Conservation (phyloP, 1,284 basidiomycete genomes). For the Megacollybia platyphylla region DNA sequence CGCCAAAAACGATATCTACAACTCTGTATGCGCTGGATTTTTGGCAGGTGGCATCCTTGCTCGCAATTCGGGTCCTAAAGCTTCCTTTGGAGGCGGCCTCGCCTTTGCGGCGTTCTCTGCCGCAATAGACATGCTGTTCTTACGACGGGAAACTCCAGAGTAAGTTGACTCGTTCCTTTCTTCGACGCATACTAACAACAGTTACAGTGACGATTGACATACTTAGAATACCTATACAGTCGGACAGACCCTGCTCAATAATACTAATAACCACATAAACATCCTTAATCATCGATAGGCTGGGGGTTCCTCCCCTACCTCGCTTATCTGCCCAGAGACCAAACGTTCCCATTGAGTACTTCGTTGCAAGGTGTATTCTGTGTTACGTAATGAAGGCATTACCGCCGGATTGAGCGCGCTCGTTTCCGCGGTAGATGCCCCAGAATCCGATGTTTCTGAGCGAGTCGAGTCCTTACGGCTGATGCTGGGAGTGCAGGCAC, state of each 20-base stretch:
- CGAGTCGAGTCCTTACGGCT: constrained; percentile 16
- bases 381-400: constrained; percentile 16
- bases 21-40: constrained; percentile 65
- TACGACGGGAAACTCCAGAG: constrained; percentile 78
- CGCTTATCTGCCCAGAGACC: constrained; percentile 32
- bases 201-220: no score
- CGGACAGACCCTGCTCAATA: no score
- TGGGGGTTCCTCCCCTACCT: constrained; percentile 32
- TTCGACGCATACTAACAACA: constrained; percentile 2
- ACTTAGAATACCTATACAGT: no score
- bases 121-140: constrained; percentile 76
- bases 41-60: constrained; percentile 74
- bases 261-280: no score
- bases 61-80: constrained; percentile 74
- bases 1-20: constrained; percentile 89
- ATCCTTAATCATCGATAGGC: constrained; percentile 16
- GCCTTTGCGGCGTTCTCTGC: constrained; percentile 89
- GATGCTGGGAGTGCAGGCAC: constrained; percentile 9
- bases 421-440: constrained; percentile 19
- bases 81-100: constrained; percentile 69
- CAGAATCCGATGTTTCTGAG: constrained; percentile 17
- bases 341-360: constrained; percentile 40
- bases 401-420: constrained; percentile 15
- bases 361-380: constrained; percentile 22
- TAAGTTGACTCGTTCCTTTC: constrained; percentile 25